phyloP scores from a whole-genome alignment of 441 rosid species.

The Arabidopsis lyrata region DNA sequence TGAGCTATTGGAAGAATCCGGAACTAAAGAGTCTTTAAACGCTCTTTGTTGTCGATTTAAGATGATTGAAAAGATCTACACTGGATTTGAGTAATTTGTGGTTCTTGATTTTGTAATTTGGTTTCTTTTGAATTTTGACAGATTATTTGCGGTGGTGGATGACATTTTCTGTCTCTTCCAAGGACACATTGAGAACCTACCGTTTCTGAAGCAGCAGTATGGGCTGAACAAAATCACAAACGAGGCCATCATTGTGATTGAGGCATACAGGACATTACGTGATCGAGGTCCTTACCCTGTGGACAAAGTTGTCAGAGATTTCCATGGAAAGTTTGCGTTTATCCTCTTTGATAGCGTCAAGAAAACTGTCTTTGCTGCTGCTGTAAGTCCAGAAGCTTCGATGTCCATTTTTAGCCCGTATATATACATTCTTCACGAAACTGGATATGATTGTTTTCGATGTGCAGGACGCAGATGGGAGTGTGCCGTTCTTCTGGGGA shows the following conservation, averaged over 20 bases:
- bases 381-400: too few relatives aligned
- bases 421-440: too few relatives aligned
- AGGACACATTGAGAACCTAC: constrained; percentile 60
- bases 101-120: neutral
- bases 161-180: constrained; percentile 64
- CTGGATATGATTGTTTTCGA: neutral
- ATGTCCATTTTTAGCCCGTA: too few relatives aligned
- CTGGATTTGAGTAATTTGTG: neutral
- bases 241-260: constrained; percentile 62
- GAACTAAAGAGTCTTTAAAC: neutral
- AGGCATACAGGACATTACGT: constrained; percentile 61
- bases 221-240: constrained; percentile 54
- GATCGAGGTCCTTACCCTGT: constrained; percentile 76
- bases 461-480: constrained; percentile 82
- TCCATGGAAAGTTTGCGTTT: constrained; percentile 60
- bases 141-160: constrained; percentile 60
- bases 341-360: constrained; percentile 55
- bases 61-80: neutral
- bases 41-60: neutral
- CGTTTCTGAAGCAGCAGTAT: constrained; percentile 58
- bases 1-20: neutral
- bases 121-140: constrained; percentile 24
- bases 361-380: constrained; percentile 53
- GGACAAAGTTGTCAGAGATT: constrained; percentile 69
- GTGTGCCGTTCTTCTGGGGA: constrained; percentile 96